Base-by-base conservation (phyloP, 1,139 yeast species). In the Pichia terricola region DNA sequence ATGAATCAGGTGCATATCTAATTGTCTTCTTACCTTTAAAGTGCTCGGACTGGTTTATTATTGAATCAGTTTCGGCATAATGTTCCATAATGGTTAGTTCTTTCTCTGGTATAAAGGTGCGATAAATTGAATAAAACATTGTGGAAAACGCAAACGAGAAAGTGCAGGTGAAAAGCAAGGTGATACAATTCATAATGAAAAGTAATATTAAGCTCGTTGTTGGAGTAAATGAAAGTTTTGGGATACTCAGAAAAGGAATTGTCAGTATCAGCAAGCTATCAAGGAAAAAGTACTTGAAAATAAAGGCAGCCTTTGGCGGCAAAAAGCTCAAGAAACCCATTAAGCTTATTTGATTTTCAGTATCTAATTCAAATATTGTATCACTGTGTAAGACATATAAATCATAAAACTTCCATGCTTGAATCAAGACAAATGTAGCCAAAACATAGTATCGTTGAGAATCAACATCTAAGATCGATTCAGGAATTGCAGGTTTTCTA, bases 1-100 rank as follows among this genome's bases (percentile, higher is more conserved):
- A 81, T 37, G 95, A 84, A 59, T 91, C 97, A 0, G 98, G 98
- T 37, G 94, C 67, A 53, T 85, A 85, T 54, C 89, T 84, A 52
- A 91, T 82, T 2, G 91, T 84, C 57, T 85, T 84, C 45, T 77
- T 78, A 41, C 97, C 98, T 54, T 77, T 81, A 58, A 91, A 83
- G 59, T 88, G 94, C 3, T 81, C 67, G 33, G 85, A 74, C 45
- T 81, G 71, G 53, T 86, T 85, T 26, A 74, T 57, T 6, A 79
- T 65, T 45, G 66, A 58, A n/a, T 61, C 60, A 1, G 70, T 53
- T 40, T 62, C 65, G 5, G 72, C 67, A 11, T 70, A 58, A 41
- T 72, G 73, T 22, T 94, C 96, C 9, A 77, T 67, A 4, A 89
- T 66, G 3, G 91, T 77, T 44, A 87, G 62, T 55, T 87, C 95